Percentiles rank a stretch among this genome's conserved stretches.
Conservation (phyloP, 2,329 filamentous ascomycete species). For the Chaetomium sp. region DNA sequence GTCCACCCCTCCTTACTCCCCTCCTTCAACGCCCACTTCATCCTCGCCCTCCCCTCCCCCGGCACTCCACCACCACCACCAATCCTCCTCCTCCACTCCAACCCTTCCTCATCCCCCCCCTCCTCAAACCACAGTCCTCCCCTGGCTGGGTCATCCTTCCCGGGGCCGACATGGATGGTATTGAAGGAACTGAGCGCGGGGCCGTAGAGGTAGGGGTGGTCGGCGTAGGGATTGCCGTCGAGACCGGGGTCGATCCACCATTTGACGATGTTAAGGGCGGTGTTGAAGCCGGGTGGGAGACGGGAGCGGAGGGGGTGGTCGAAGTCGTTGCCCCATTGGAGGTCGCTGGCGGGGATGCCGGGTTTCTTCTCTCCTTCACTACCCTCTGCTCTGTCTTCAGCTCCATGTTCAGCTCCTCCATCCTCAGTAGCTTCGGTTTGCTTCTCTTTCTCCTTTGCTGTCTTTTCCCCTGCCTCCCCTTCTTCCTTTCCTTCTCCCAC, state of each 20-base stretch:
- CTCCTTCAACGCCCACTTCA: constrained; percentile 51
- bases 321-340: constrained; percentile 95
- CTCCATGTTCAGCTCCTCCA: too few relatives aligned
- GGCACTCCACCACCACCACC: too few relatives aligned
- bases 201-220: constrained; percentile 80
- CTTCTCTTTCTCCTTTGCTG: constrained; percentile 15
- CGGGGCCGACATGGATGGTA: constrained; percentile 58
- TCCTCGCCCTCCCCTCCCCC: constrained; percentile 43
- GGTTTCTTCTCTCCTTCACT: constrained; percentile 16
- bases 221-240: constrained; percentile 83
- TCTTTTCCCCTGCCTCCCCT: constrained; percentile 11
- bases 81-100: constrained; percentile 37
- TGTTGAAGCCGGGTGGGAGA: constrained; percentile 78
- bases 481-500: constrained; percentile 11
- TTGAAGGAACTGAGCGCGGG: constrained; percentile 77
- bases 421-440: too few relatives aligned
- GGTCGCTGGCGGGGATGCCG: constrained; percentile 60
- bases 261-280: constrained; percentile 77
- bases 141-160: constrained; percentile 39
- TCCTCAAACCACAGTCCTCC: constrained; percentile 56
- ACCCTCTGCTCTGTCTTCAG: background rate
- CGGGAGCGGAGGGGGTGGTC: constrained; percentile 82
- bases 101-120: constrained; percentile 55
- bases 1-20: constrained; percentile 46
- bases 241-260: constrained; percentile 89